A percentile compares a stretch with the other conserved stretches of the same genome.
Conservation (phyloP, 345 rosid species). For the Odontarrhena argentea region DNA sequence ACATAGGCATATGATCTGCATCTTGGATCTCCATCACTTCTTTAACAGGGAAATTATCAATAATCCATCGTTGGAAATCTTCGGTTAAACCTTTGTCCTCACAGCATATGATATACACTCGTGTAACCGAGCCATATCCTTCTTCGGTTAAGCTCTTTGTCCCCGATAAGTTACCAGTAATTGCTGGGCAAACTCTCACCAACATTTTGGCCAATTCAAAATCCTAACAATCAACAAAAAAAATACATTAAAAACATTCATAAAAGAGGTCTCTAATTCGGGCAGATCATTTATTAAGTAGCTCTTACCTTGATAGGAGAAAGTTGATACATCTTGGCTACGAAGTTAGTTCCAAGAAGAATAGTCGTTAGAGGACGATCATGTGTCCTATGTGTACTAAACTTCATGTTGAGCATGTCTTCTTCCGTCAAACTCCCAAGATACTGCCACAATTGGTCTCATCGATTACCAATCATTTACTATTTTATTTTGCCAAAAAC, state of each 20-base stretch:
- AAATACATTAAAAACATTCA: background rate
- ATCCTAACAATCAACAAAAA: slow-evolving; percentile 34
- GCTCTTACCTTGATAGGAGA: slow-evolving; percentile 41
- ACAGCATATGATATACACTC: slow-evolving; percentile 37
- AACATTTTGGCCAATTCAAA: slow-evolving; percentile 39
- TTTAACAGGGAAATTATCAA: slow-evolving; percentile 25
- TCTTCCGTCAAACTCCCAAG: slow-evolving; percentile 1
- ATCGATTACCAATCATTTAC: background rate
- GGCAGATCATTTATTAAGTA: background rate
- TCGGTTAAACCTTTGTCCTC: slow-evolving; percentile 31
- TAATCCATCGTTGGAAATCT: slow-evolving; percentile 41
- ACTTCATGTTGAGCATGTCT: slow-evolving; percentile 6
- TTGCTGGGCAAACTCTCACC: slow-evolving; percentile 38
- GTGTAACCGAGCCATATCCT: slow-evolving; percentile 33
- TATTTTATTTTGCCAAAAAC: too few species aligned
- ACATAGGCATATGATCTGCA: slow-evolving; percentile 51
- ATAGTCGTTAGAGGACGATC: slow-evolving; percentile 26
- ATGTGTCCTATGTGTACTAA: slow-evolving; percentile 17
- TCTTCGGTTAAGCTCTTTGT: slow-evolving; percentile 25
- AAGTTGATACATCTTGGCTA: slow-evolving; percentile 24
- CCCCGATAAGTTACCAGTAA: slow-evolving; percentile 22
- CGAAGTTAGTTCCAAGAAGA: slow-evolving; percentile 13
- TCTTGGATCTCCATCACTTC: slow-evolving; percentile 42
- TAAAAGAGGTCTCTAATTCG: too few species aligned
- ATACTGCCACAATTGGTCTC: slow-evolving; percentile 8